Conservation (phyloP, 495 filamentous ascomycete species). For the Pyrenula massariospora region DNA sequence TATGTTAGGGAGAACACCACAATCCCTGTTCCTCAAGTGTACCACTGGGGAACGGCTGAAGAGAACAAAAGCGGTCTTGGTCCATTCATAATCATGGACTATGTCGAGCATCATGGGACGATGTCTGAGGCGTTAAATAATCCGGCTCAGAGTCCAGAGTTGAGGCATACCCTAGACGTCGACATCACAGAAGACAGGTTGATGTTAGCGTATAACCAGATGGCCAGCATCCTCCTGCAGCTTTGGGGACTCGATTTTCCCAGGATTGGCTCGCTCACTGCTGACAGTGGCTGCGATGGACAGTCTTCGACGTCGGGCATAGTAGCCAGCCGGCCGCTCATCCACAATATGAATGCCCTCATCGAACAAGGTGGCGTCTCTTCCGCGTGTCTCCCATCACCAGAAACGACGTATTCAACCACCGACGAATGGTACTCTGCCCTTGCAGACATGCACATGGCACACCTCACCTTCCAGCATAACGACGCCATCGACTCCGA, state of each 20-base stretch:
- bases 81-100: conserved; percentile 37
- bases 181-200: conserved; percentile 17
- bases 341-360: conserved; percentile 21
- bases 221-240: conserved; percentile 22
- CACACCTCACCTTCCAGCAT: conserved; percentile 25
- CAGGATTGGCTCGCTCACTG: conserved; percentile 24
- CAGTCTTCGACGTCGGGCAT: no score
- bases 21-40: conserved; percentile 23
- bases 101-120: conserved; percentile 19
- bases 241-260: conserved; percentile 15
- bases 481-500: conserved; percentile 23
- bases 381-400: conserved; percentile 8
- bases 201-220: conserved; percentile 16
- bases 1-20: conserved; percentile 20
- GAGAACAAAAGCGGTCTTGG: conserved; percentile 18
- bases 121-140: conserved; percentile 19
- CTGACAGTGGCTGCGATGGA: conserved; percentile 11
- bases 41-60: conserved; percentile 10
- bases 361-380: conserved; percentile 15
- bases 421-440: conserved; percentile 26
- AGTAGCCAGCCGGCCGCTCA: no score
- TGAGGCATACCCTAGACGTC: conserved; percentile 17
- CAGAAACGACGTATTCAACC: conserved; percentile 15
- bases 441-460: conserved; percentile 27
- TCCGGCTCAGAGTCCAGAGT: conserved; percentile 6